Evolutionary conservation across 208 protist species (phyloP), one percentile per base, ranked within the genome.

Genomic region (Trypanosoma boissoni): DNA sequence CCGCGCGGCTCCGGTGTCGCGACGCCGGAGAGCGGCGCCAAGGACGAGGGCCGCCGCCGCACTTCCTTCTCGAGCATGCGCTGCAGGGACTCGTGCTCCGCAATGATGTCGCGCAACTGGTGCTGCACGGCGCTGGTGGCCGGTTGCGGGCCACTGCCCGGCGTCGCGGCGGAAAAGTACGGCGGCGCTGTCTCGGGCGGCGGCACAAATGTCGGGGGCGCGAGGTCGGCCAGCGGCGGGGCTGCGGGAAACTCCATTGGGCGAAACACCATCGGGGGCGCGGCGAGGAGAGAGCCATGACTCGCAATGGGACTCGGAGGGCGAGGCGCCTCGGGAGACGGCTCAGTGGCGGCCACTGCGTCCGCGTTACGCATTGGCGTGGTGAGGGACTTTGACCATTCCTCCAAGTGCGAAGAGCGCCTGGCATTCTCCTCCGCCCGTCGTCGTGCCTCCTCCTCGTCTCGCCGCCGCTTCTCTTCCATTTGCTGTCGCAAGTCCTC

Each of bases 31-130:
- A 26, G 53, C 20, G 23, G 3, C 53, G 10, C 4, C 18, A 31
- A 18, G 12, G 53, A 29, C 14, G 39, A 0, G 42, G 27, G 46
- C 20, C 43, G 44, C 0, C 31, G 31, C 24, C 24, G 26, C 29
- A 59, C 21, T 20, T 59, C 61, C 0, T 7, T 20, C 39, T 59
- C 29, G n/a, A 67, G 24, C 51, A 58, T 58, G n/a, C 61, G 61
- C 51, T 55, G 49, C 42, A 67, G 49, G 50, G 34, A 32, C 23
- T 26, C 2, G n/a, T 67, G 61, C 9, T 59, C 34, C 10, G 24
- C n/a, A 1, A 67, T 53, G 51, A 67, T 67, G 28, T 67, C 61
- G 12, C 31, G 61, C 42, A 67, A 31, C 8, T 67, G 21, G 4
- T 37, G 29, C 28, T 67, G 41, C 9, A 48, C n/a, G 12, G n/a